phyloP scores from a whole-genome alignment of 1,284 basidiomycete species.

The Boletus semigastroideus region DNA sequence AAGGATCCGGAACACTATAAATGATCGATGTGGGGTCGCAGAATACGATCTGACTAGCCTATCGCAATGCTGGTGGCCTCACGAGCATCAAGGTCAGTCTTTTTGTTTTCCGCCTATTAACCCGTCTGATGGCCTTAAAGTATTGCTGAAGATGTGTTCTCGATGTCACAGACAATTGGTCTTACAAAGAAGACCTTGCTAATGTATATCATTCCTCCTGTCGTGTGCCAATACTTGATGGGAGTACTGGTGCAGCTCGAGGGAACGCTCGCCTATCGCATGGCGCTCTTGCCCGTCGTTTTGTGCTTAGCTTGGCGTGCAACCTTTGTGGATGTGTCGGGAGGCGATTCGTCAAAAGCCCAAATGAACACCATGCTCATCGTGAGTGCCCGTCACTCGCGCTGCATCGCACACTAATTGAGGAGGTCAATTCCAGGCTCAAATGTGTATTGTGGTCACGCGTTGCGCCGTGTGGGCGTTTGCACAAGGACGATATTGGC shows the following conservation, averaged over 20 bases:
- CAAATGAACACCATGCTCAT: conserved; percentile 16
- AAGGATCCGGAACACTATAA: no score
- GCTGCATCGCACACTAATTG: background rate
- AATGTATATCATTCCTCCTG: conserved; percentile 21
- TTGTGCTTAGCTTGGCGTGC: conserved; percentile 25
- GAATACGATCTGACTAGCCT: no score
- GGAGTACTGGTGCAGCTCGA: conserved; percentile 28
- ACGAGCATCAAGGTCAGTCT: conserved; percentile 7
- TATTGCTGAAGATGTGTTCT: conserved; percentile 1
- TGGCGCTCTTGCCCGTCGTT: conserved; percentile 21
- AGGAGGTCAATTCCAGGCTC: conserved; percentile 8
- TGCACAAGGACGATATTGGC: conserved; percentile 11
- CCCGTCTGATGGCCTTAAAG: background rate
- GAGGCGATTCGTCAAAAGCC: background rate
- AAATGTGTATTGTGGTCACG: conserved; percentile 16
- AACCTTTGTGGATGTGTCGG: conserved; percentile 19
- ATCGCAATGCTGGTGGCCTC: conserved; percentile 2
- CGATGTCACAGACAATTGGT: conserved; percentile 4
- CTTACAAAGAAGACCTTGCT: conserved; percentile 13
- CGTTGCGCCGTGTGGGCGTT: conserved; percentile 22
- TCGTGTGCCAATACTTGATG: conserved; percentile 26
- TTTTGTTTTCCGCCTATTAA: background rate
- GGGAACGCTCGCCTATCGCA: conserved; percentile 17
- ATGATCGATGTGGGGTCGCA: no score
- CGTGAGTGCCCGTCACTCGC: conserved; percentile 12